Conservation (phyloP, 495 filamentous ascomycete species). For the Delitschia confertaspora region DNA sequence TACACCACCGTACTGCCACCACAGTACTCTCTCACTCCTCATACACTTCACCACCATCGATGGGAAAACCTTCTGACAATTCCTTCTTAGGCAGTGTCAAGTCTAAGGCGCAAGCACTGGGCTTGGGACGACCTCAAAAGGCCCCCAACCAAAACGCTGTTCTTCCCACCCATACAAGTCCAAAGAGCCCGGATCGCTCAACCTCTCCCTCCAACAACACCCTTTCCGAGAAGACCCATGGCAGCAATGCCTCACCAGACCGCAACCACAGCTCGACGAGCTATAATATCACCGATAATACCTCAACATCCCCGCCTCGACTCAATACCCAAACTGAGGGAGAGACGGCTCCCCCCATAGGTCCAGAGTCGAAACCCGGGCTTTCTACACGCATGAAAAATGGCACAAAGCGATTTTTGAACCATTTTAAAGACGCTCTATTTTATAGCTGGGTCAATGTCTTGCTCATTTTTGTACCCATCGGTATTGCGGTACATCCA, state of each 20-base stretch:
- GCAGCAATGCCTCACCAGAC: constrained; percentile 1
- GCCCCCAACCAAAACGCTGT: constrained; percentile 10
- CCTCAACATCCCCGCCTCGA: constrained; percentile 15
- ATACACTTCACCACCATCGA: constrained; percentile 15
- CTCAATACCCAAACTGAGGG: constrained; percentile 16
- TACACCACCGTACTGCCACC: too few relatives aligned
- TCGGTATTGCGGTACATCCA: constrained; percentile 24
- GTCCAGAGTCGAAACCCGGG: not conserved
- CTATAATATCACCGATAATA: constrained; percentile 23
- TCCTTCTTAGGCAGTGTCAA: constrained; percentile 25
- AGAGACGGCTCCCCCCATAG: constrained; percentile 6
- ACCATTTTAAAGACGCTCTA: constrained; percentile 21
- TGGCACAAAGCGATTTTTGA: constrained; percentile 19
- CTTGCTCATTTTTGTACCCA: constrained; percentile 29
- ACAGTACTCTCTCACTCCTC: not conserved
- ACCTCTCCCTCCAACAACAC: not conserved
- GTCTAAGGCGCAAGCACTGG: constrained; percentile 25
- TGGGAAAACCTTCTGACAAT: constrained; percentile 29
- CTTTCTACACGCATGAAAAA: constrained; percentile 20
- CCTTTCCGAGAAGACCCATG: constrained; percentile 6
- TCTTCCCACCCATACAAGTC: constrained; percentile 14
- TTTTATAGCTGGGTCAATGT: constrained; percentile 29
- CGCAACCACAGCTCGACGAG: constrained; percentile 9
- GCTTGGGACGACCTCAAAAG: constrained; percentile 19
- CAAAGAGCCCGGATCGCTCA: constrained; percentile 3